These are phyloP conservation scores for Fragaria ananassa DNA, from an alignment of 306 rosid genomes.

Conservation along the genomic window DNA sequence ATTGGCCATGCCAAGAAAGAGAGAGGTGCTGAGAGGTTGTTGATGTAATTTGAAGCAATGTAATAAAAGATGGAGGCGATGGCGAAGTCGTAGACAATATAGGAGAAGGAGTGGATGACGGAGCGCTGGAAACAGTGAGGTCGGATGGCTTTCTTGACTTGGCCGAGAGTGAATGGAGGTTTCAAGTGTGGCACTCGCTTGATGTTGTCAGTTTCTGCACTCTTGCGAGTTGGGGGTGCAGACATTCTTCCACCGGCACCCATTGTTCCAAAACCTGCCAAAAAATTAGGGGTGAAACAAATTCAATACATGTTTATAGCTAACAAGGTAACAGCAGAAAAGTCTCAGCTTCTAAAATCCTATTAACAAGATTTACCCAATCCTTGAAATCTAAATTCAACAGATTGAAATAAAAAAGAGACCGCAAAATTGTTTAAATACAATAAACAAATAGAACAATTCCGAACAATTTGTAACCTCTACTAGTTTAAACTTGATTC, in stretches of 20 bases:
- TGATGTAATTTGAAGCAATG: conserved; percentile 45
- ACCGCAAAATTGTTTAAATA: background rate
- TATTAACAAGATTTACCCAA: background rate
- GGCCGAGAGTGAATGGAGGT: conserved; percentile 60
- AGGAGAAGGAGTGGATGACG: conserved; percentile 54
- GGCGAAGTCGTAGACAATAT: conserved; percentile 48
- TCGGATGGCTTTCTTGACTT: conserved; percentile 68
- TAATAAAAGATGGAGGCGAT: conserved; percentile 39
- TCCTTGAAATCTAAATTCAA: background rate
- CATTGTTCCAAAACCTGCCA: conserved; percentile 56
- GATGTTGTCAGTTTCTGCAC: conserved; percentile 33
- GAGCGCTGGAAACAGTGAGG: conserved; percentile 78
- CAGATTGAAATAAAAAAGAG: background rate
- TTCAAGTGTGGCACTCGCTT: conserved; percentile 57
- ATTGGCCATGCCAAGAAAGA: conserved; percentile 57
- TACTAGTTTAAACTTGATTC: background rate
- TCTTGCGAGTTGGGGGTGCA: conserved; percentile 47
- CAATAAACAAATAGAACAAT: background rate
- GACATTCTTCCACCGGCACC: conserved; percentile 93
- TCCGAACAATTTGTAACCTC: background rate
- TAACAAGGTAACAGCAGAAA: background rate
- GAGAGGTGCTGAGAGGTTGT: conserved; percentile 36
- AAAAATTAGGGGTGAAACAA: conserved; percentile 7
- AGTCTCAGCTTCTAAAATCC: background rate
- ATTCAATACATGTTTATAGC: background rate